These are phyloP conservation scores for Penicillium corylophilum DNA, from an alignment of 2,329 filamentous ascomycete genomes.

Conservation along the genomic window DNA sequence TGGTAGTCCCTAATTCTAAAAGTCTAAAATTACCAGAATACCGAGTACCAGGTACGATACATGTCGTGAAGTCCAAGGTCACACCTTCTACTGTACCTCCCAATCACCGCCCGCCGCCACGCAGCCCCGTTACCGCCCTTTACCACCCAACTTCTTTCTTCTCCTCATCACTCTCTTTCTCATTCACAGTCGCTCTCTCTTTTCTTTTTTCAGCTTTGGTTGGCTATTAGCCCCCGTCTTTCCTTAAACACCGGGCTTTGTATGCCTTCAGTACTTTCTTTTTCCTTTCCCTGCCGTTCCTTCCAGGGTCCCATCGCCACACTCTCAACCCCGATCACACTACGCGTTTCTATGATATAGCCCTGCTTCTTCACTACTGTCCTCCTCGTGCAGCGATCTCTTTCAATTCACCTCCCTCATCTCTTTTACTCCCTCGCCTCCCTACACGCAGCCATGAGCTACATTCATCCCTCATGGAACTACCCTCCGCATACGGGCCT, in stretches of 20 bases:
- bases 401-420: background rate
- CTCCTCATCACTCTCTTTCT: constrained; percentile 11
- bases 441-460: constrained; percentile 35
- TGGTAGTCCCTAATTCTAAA: too few species aligned
- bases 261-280: constrained; percentile 24
- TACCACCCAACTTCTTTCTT: constrained; percentile 16
- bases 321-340: constrained; percentile 3
- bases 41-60: background rate
- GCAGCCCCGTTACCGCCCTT: constrained; percentile 6
- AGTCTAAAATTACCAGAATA: background rate
- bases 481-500: constrained; percentile 35
- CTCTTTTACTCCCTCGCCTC: constrained; percentile 3
- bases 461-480: constrained; percentile 39
- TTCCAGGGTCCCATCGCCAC: constrained; percentile 10
- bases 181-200: constrained; percentile 12
- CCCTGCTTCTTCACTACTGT: constrained; percentile 16
- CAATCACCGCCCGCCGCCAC: constrained; percentile 3
- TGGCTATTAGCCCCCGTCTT: constrained; percentile 20
- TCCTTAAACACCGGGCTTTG: constrained; percentile 21
- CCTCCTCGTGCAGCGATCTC: constrained; percentile 16
- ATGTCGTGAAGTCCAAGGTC: background rate
- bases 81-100: background rate
- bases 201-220: constrained; percentile 22
- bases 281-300: constrained; percentile 19
- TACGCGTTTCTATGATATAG: constrained; percentile 18